phyloP scores from a whole-genome alignment of 352 stramenopile species.

The Phytopythium ostracodes region DNA sequence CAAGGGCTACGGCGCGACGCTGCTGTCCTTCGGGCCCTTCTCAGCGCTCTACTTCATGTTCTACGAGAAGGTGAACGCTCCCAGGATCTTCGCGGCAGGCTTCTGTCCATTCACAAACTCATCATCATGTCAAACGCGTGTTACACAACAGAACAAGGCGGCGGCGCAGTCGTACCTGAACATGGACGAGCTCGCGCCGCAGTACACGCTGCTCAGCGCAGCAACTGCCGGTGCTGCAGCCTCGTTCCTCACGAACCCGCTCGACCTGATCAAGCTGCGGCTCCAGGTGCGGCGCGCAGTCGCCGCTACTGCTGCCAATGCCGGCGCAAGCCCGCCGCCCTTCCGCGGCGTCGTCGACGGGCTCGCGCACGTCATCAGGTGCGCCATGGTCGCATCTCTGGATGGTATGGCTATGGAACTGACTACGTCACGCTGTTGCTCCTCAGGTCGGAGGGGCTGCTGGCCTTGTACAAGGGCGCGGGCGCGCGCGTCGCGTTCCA shows the following conservation, averaged over 20 bases:
- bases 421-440: slow-evolving; percentile 10
- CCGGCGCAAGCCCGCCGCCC: slow-evolving; percentile 10
- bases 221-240: slow-evolving; percentile 86
- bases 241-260: slow-evolving; percentile 95
- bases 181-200: slow-evolving; percentile 40
- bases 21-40: slow-evolving; percentile 97
- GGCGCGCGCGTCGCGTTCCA: slow-evolving; percentile 94
- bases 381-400: neutral
- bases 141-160: slow-evolving; percentile 46
- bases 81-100: neutral
- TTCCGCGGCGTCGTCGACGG: slow-evolving; percentile 87
- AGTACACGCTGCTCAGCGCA: slow-evolving; percentile 64
- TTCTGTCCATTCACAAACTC: neutral
- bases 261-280: slow-evolving; percentile 96
- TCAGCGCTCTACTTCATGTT: slow-evolving; percentile 98
- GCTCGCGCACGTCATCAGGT: slow-evolving; percentile 75
- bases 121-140: neutral
- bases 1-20: slow-evolving; percentile 93
- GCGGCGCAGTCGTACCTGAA: slow-evolving; percentile 36
- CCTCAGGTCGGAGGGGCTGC: slow-evolving; percentile 77
- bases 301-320: slow-evolving; percentile 17
- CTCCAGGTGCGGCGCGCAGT: slow-evolving; percentile 85
- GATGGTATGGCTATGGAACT: neutral
- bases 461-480: slow-evolving; percentile 93
- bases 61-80: slow-evolving; percentile 84